Conservation (phyloP, 345 rosid genomes). For the Acer yangbiense region DNA sequence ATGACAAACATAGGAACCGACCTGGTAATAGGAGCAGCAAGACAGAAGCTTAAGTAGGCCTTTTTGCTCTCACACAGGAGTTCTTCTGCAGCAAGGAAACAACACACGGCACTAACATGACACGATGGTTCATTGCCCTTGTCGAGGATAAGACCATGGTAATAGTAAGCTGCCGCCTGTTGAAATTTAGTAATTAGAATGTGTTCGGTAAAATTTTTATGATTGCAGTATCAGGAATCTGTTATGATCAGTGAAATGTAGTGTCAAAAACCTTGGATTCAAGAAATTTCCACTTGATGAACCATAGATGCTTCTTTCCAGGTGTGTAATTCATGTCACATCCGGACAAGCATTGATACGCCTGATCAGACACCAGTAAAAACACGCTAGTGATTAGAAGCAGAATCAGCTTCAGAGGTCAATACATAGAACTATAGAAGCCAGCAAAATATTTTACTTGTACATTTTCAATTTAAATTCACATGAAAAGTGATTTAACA, state of each 20-base stretch:
- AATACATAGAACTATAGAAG: too few relatives aligned
- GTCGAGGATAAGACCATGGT: conserved; percentile 85
- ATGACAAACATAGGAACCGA: conserved; percentile 26
- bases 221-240: neutral
- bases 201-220: neutral
- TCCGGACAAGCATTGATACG: conserved; percentile 65
- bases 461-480: too few relatives aligned
- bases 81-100: conserved; percentile 88
- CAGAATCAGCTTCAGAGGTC: too few relatives aligned
- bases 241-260: neutral
- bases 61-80: conserved; percentile 82
- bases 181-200: conserved; percentile 6
- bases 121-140: conserved; percentile 77
- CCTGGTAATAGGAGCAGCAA: conserved; percentile 82
- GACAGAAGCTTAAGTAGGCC: conserved; percentile 79
- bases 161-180: conserved; percentile 93
- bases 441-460: too few relatives aligned
- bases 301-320: conserved; percentile 76
- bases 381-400: neutral
- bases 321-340: conserved; percentile 44
- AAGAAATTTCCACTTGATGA: conserved; percentile 88
- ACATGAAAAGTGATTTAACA: too few relatives aligned
- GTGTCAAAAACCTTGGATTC: conserved; percentile 74
- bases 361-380: conserved; percentile 41
- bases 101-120: conserved; percentile 70